These are phyloP conservation scores for Roridomyces roridus DNA, from an alignment of 768 basidiomycete species.

Conservation along the genomic window DNA sequence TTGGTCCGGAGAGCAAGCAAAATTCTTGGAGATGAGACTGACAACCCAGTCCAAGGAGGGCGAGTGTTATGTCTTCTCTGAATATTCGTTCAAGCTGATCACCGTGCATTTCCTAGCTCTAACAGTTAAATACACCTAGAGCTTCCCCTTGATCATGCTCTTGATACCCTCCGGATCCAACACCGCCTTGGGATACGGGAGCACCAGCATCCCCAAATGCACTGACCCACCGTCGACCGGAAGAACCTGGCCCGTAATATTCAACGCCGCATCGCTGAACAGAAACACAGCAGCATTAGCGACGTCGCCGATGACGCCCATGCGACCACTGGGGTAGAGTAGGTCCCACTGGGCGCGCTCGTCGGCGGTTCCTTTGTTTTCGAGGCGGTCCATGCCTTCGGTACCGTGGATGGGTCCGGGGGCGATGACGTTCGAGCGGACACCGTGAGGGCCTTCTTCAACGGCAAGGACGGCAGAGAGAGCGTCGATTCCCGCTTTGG, in stretches of 20 bases:
- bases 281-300: conserved; percentile 79
- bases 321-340: conserved; percentile 54
- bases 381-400: conserved; percentile 72
- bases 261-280: conserved; percentile 81
- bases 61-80: no score
- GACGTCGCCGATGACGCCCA: conserved; percentile 66
- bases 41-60: no score
- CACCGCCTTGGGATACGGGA: conserved; percentile 71
- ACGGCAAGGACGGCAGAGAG: conserved; percentile 85
- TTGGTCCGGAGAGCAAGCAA: no score
- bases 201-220: conserved; percentile 50
- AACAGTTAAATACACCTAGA: no score
- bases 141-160: conserved; percentile 57
- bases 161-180: conserved; percentile 62
- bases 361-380: conserved; percentile 22
- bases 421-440: conserved; percentile 87
- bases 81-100: no score
- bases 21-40: no score
- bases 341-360: conserved; percentile 18
- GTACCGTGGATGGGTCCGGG: conserved; percentile 86
- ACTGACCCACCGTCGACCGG: conserved; percentile 72
- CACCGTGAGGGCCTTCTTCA: conserved; percentile 94
- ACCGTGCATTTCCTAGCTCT: no score
- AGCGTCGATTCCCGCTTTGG: conserved; percentile 94
- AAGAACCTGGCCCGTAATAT: conserved; percentile 78